Conservation (phyloP, 352 stramenopile species). For the Phytophthora pluvialis region DNA sequence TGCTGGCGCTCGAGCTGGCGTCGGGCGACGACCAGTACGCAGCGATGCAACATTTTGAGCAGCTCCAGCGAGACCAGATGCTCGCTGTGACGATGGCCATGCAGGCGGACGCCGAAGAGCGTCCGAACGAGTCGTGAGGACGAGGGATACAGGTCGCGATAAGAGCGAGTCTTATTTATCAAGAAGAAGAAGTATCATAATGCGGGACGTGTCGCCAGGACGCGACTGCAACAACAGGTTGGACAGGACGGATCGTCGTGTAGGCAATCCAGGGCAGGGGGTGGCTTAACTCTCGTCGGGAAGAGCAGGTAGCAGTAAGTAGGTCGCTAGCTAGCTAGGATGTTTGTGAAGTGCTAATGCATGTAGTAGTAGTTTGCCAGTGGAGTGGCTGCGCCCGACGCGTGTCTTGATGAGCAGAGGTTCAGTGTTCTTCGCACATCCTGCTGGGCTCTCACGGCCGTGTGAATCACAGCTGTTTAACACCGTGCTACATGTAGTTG, state of each 20-base stretch:
- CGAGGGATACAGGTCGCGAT: conserved; percentile 17
- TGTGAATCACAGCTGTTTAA: conserved; percentile 4
- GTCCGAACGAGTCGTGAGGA: conserved; percentile 54
- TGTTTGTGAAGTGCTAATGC: conserved; percentile 19
- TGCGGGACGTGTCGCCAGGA: conserved; percentile 13
- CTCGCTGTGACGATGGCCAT: conserved; percentile 60
- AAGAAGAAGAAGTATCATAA: conserved; percentile 35
- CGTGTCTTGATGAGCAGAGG: neutral
- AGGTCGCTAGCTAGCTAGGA: conserved; percentile 6
- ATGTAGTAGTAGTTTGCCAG: conserved; percentile 1
- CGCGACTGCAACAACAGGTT: conserved; percentile 3
- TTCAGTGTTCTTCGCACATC: conserved; percentile 3
- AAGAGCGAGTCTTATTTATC: conserved; percentile 52
- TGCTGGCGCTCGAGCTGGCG: conserved; percentile 68
- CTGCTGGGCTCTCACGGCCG: neutral
- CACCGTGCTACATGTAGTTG: neutral
- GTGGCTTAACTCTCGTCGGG: conserved; percentile 18
- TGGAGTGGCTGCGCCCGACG: neutral
- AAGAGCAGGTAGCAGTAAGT: conserved; percentile 30
- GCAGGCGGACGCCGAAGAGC: conserved; percentile 54
- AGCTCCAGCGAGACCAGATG: conserved; percentile 58
- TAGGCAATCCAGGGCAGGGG: conserved; percentile 9
- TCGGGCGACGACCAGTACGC: conserved; percentile 72
- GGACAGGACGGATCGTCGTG: conserved; percentile 7
- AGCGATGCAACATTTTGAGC: conserved; percentile 67